phyloP scores from a whole-genome alignment of 1,284 basidiomycete species.

The Bjerkandera adusta region DNA sequence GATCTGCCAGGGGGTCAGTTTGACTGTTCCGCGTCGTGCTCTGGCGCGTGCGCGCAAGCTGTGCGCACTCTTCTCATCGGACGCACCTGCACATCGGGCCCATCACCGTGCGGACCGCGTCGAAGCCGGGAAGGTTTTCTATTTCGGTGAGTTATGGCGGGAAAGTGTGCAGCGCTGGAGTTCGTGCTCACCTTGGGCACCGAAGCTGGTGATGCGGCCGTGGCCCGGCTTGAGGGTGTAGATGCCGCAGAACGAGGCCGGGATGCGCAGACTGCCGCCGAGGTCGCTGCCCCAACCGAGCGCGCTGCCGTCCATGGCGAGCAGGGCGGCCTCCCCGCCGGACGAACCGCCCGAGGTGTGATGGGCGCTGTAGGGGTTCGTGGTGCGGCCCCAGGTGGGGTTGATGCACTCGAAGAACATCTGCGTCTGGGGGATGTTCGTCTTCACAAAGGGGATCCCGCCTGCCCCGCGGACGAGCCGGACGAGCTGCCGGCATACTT shows the following conservation, averaged over 20 bases:
- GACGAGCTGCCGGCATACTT: constrained; percentile 41
- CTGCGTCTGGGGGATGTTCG: constrained; percentile 84
- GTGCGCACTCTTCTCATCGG: background rate
- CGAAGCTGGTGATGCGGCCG: constrained; percentile 49
- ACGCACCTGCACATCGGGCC: constrained; percentile 77
- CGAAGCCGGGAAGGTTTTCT: constrained; percentile 63
- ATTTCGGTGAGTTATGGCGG: background rate
- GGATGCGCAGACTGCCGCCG: constrained; percentile 71
- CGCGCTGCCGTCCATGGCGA: constrained; percentile 74
- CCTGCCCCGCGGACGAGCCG: constrained; percentile 45
- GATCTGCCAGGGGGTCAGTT: constrained; percentile 41
- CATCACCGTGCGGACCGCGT: constrained; percentile 55
- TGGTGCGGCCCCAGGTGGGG: constrained; percentile 74
- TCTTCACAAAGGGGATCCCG: constrained; percentile 64
- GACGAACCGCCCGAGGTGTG: constrained; percentile 77
- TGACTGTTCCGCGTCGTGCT: background rate
- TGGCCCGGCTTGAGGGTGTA: constrained; percentile 76
- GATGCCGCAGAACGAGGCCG: constrained; percentile 77
- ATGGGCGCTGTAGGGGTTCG: constrained; percentile 65
- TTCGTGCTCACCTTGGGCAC: constrained; percentile 43
- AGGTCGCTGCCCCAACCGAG: constrained; percentile 82
- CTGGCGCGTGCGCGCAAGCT: background rate
- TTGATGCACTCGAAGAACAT: constrained; percentile 87
- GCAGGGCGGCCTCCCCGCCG: constrained; percentile 77
- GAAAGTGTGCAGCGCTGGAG: background rate